Base-by-base conservation (phyloP, 371 early-diverging fungal genomes). In the Haplosporangium sp. region DNA sequence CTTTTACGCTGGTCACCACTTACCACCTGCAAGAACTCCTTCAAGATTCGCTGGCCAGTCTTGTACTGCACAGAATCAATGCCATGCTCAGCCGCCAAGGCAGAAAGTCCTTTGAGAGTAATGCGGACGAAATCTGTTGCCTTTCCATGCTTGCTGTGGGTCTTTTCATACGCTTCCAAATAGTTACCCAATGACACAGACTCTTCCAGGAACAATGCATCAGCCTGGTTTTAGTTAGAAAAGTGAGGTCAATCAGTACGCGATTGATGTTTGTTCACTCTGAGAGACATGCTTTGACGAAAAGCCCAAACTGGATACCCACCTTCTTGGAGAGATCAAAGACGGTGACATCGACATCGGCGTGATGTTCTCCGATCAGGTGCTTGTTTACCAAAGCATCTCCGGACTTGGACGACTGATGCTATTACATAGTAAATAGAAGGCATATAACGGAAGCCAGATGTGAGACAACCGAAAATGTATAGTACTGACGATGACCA, bases 141-240 rank as follows among this genome's bases (percentile, higher is more conserved):
- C 52, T 62, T 23, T 16, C 58, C 55, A 37, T 64, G 62, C 16
- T 46, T 57, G 43, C 52, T 51, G 54, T 69, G 65, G 37, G 48
- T 61, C 53, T 57, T 75, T 42, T 50, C 61, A n/a, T 77, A 77
- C 18, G 42, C 36, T n/a, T 77, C 77, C 3, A 77, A 37, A 23
- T 71, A 77, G 54, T 71, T 77, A 55, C 67, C 61, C 48, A 77
- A 53, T 4, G 77, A 62, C 37, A 71, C 67, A 0, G 77, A 70
- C 20, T 77, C 77, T 23, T 77, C 77, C 68, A 77, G 41, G 68
- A 77, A 77, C 60, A 77, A 45, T 11, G 77, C 71, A 55, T 77
- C 77, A 21, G 77, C 77, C 77, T 77, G 58, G 16, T 5, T 0
- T 29, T n/a, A 10, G 52, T 64, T 29, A 3, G 6, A 50, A 16